Conservation (phyloP, 2,329 filamentous ascomycete species). For the Canariomyces notabilis region DNA sequence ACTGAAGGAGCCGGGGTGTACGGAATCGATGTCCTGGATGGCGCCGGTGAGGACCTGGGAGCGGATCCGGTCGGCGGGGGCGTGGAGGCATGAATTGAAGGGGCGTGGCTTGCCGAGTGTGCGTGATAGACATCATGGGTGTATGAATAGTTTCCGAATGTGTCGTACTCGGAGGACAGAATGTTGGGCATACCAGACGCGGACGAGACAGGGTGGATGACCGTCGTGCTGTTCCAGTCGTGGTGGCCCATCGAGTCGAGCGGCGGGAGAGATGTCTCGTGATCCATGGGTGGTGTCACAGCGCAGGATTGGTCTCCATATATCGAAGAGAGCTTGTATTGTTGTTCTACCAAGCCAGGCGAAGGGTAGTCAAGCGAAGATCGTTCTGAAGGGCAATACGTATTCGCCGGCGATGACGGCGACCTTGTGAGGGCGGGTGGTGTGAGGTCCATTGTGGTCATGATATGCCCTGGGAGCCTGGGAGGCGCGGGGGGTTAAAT, state of each 20-base stretch:
- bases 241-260: slow-evolving; percentile 39
- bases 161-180: slow-evolving; percentile 46
- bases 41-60: slow-evolving; percentile 29
- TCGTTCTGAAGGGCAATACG: slow-evolving; percentile 39
- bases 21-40: slow-evolving; percentile 29
- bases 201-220: slow-evolving; percentile 38
- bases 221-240: slow-evolving; percentile 39
- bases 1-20: slow-evolving; percentile 27
- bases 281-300: slow-evolving; percentile 33
- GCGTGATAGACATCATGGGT: slow-evolving; percentile 43
- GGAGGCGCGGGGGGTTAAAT: slow-evolving; percentile 15
- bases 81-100: slow-evolving; percentile 26
- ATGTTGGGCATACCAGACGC: slow-evolving; percentile 41
- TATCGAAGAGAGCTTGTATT: slow-evolving; percentile 40
- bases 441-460: slow-evolving; percentile 43
- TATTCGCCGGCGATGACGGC: slow-evolving; percentile 40
- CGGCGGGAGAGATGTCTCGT: slow-evolving; percentile 34
- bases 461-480: slow-evolving; percentile 6
- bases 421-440: slow-evolving; percentile 44
- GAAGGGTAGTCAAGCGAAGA: slow-evolving; percentile 43
- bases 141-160: slow-evolving; percentile 47
- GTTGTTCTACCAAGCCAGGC: slow-evolving; percentile 39
- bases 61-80: slow-evolving; percentile 25
- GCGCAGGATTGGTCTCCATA: slow-evolving; percentile 39
- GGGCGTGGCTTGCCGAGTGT: slow-evolving; percentile 22